Evolutionary conservation across 768 basidiomycete genomes (phyloP).

Genomic region (Clitopilus hobsonii): DNA sequence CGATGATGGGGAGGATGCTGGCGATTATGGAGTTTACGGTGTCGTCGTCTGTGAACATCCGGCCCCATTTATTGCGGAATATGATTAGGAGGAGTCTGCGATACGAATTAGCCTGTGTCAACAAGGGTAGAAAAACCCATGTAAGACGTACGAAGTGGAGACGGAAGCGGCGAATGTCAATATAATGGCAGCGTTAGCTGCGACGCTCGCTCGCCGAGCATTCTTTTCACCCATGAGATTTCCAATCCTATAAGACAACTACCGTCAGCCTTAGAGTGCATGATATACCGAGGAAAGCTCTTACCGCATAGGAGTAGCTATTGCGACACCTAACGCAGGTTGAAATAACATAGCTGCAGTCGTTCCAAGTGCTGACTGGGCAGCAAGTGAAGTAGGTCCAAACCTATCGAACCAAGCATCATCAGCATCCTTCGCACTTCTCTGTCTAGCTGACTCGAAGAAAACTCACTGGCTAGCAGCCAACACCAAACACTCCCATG

Average conservation of each 20-base stretch:
- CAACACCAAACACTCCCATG: too few relatives aligned
- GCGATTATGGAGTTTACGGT: conserved; percentile 58
- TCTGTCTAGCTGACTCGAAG: too few relatives aligned
- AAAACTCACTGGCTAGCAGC: too few relatives aligned
- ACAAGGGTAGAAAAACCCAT: background rate
- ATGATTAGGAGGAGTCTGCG: conserved; percentile 45
- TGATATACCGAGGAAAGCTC: background rate
- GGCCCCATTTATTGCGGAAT: conserved; percentile 63
- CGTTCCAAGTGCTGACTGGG: conserved; percentile 77
- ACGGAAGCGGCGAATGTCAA: conserved; percentile 48
- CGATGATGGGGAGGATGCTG: conserved; percentile 66
- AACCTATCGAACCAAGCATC: too few relatives aligned
- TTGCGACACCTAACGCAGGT: conserved; percentile 71
- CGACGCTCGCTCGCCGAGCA: conserved; percentile 62
- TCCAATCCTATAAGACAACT: conserved; percentile 52
- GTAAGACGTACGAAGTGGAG: background rate
- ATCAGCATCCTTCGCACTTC: too few relatives aligned
- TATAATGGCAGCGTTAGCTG: conserved; percentile 56
- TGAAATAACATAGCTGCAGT: conserved; percentile 73
- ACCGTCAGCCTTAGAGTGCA: background rate
- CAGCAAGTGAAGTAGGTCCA: conserved; percentile 73
- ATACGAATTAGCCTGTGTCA: background rate
- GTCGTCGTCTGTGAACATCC: conserved; percentile 66
- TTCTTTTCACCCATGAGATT: conserved; percentile 81
- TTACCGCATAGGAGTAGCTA: conserved; percentile 67